phyloP scores from a whole-genome alignment of 2,329 filamentous ascomycete genomes.

The Aspergillus phoenicis region DNA sequence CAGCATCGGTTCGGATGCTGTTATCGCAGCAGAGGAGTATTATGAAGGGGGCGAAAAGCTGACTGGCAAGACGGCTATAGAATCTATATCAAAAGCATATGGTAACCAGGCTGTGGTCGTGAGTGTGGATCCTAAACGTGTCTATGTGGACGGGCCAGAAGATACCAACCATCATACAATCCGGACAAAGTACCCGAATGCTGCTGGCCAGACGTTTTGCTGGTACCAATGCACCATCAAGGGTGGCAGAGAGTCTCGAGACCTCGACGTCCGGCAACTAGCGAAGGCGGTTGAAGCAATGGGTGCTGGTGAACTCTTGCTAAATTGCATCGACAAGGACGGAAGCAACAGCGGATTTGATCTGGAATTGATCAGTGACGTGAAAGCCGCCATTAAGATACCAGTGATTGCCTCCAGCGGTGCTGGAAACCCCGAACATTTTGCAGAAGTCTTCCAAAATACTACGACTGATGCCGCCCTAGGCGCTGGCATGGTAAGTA shows the following conservation, averaged over 20 bases:
- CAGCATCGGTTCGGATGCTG: conserved; percentile 92
- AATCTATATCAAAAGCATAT: conserved; percentile 91
- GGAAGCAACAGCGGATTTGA: conserved; percentile 95
- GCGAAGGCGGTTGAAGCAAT: conserved; percentile 89
- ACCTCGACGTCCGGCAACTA: conserved; percentile 89
- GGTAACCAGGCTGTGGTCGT: conserved; percentile 97
- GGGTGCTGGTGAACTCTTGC: conserved; percentile 89
- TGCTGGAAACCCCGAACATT: conserved; percentile 84
- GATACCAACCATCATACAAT: conserved; percentile 76
- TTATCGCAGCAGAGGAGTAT: conserved; percentile 89
- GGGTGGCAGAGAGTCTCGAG: conserved; percentile 89
- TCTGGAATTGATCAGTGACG: conserved; percentile 83
- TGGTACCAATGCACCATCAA: conserved; percentile 99
- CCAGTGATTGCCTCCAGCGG: conserved; percentile 95
- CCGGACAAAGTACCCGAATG: conserved; percentile 68
- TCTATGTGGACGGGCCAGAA: conserved; percentile 73
- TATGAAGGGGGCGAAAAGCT: conserved; percentile 69
- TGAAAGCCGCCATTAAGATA: conserved; percentile 84
- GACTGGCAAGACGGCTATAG: conserved; percentile 84
- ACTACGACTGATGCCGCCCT: conserved; percentile 89
- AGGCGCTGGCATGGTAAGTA: conserved; percentile 82
- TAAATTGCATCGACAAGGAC: conserved; percentile 98
- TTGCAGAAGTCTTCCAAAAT: conserved; percentile 83
- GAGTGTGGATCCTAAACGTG: conserved; percentile 87
- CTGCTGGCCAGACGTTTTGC: conserved; percentile 76